phyloP scores from a whole-genome alignment of 768 basidiomycete species.

The Mycena floridula region DNA sequence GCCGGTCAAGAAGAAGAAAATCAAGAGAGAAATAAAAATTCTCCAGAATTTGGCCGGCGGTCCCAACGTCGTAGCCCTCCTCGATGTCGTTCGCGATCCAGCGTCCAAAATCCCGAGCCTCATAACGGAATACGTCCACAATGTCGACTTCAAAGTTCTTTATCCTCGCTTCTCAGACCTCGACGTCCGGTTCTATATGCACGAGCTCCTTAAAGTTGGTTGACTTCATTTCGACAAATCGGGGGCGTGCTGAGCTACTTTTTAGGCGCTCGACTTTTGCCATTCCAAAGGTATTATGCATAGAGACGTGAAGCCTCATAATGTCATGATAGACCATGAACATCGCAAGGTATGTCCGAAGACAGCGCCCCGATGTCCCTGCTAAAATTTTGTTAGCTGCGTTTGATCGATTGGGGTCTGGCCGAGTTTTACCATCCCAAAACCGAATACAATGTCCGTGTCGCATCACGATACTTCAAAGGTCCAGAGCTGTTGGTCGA shows the following conservation, averaged over 20 bases:
- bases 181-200: conserved; percentile 96
- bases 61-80: conserved; percentile 86
- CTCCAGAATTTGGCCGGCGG: conserved; percentile 94
- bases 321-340: conserved; percentile 99
- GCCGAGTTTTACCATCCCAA: conserved; percentile 98
- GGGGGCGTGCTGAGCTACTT: conserved; percentile 11
- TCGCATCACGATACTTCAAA: conserved; percentile 97
- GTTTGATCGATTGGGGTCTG: conserved; percentile 97
- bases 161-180: conserved; percentile 95
- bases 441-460: conserved; percentile 97
- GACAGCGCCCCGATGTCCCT: conserved; percentile 1
- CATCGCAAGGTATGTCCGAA: conserved; percentile 69
- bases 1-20: conserved; percentile 99
- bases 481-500: conserved; percentile 95
- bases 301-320: conserved; percentile 96
- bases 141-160: conserved; percentile 94
- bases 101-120: conserved; percentile 95
- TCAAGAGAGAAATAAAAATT: conserved; percentile 98
- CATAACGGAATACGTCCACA: conserved; percentile 97
- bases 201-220: conserved; percentile 85
- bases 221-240: not conserved
- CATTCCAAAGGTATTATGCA: conserved; percentile 99
- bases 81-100: conserved; percentile 95
- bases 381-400: conserved; percentile 46
- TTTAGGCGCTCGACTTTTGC: conserved; percentile 89